Base-by-base conservation (phyloP, 2,329 filamentous ascomycete species). In the Penicillium hesseltinei region DNA sequence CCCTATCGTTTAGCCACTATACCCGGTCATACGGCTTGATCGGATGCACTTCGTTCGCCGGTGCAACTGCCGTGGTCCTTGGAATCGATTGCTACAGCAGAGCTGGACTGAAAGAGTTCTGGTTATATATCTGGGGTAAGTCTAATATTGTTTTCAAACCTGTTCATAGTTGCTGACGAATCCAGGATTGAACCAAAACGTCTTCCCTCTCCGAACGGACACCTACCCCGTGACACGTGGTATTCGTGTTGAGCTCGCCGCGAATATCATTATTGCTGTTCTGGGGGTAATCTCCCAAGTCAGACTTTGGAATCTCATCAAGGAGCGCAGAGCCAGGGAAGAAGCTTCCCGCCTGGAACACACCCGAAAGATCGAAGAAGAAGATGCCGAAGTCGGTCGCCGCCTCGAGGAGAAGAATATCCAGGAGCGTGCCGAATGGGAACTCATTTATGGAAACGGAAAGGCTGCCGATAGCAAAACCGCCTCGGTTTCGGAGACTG, bases 61-160 rank as follows among this genome's bases (percentile, higher is more conserved):
- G 93, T 8, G 88, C 91, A 4, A 96, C 91, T 0, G 85, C 85
- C 3, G 81, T 88, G 0, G 84, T 96, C 15, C 75, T 97, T 2
- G 93, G 93, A 2, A 89, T 97, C 57, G 93, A 97, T 72, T 96
- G 91, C 73, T 95, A 93, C 67, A 93, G 88, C 67, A 82, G 86
- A 61, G 91, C 92, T n/a, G 93, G 93, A 0, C 78, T 96, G 66
- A 97, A 96, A 73, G 93, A 97, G 72, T 97, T 97, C 65, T 97
- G 93, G 93, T 83, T 91, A 6, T 97, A 95, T 71, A 81, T 96
- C 38, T 97, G 93, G 93, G 79, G 83, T 85, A 71, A 73, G 81
- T 49, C 8, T 25, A 11, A n/a, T 3, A 5, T 13, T 19, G 45
- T 1, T 9, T 47, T 15, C n/a, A 2, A 21, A 25, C 19, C 3